Evolutionary conservation across 805 yeast species (phyloP), one percentile per base, ranked within the genome.

Genomic region (Zygosaccharomyces kombuchaensis): DNA sequence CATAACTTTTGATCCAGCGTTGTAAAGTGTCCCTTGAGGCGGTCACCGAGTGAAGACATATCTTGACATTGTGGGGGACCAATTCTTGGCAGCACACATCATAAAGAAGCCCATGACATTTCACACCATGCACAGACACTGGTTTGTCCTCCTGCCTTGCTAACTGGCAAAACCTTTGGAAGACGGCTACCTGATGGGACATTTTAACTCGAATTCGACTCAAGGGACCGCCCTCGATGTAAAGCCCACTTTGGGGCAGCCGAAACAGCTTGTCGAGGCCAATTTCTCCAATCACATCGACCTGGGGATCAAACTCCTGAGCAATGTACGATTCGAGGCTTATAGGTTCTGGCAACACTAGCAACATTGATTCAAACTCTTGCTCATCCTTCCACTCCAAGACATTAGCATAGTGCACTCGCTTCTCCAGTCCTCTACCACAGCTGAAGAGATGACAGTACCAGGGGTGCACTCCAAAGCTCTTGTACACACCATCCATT

Each of bases 391-490:
- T 43, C 46, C 53, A 55, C 6, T 55, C 54, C 32, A 90, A 66
- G 0, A 88, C 76, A 0, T 56, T 21, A 1, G 48, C 40, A 57
- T 90, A 90, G 62, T 90, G 97, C 2, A 50, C 58, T 13, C 34
- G 14, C 53, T 81, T 82, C 27, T 57, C 52, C 1, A 46, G 48
- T 9, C 10, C 10, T 3, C 26, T 25, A 1, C 55, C 60, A n/a
- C 65, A 55, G 2, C 76, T 67, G 51, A 79, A 83, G 14, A 82
- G 52, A 61, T 90, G 96, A 2, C 81, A 66, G 57, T 78, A 90
- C 98, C 98, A 91, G 0, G 99, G 99, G 64, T 91, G 99, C 1
- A 88, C 69, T 0, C 98, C 96, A 57, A 78, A 76, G 32, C 77
- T 75, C 0, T 83, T 77, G 12, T 68, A 59, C 16, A 55, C 44